Percentiles rank a stretch among this genome's conserved stretches.
Conservation (phyloP, 345 rosid genomes). For the Acer negundo region DNA sequence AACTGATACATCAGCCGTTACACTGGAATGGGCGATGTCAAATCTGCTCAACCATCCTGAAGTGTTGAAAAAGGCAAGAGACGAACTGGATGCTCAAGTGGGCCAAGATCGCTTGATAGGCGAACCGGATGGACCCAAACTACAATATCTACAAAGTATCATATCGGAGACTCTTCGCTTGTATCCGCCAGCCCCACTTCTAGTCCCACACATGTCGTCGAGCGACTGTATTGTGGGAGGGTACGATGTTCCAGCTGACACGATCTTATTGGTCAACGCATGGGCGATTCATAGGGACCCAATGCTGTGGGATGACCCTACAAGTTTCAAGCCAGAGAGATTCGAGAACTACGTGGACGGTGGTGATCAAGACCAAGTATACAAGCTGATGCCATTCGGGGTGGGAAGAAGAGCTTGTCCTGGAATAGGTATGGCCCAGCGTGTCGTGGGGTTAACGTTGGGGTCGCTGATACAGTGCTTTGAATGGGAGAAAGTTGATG, state of each 20-base stretch:
- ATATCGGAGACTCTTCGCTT: constrained; percentile 46
- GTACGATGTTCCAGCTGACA: constrained; percentile 37
- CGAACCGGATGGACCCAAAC: constrained; percentile 34
- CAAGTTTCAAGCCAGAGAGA: constrained; percentile 54
- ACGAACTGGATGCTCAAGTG: constrained; percentile 35
- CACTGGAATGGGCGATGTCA: constrained; percentile 66
- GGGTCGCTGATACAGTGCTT: constrained; percentile 50
- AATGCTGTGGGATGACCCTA: constrained; percentile 36
- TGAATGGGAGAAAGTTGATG: constrained; percentile 42
- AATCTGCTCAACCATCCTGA: constrained; percentile 37
- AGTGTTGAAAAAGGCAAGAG: constrained; percentile 32
- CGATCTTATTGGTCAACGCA: constrained; percentile 36
- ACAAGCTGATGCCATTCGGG: constrained; percentile 48
- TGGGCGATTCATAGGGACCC: constrained; percentile 58
- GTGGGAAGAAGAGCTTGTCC: constrained; percentile 53
- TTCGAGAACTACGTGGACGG: constrained; percentile 21
- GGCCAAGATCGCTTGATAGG: constrained; percentile 42
- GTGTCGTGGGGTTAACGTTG: constrained; percentile 38
- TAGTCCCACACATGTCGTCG: constrained; percentile 46
- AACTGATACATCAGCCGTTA: constrained; percentile 45
- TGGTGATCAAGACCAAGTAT: neutral
- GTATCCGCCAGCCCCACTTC: constrained; percentile 41
- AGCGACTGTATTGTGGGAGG: constrained; percentile 45
- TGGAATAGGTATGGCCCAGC: constrained; percentile 37
- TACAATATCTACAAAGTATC: constrained; percentile 42